A percentile compares a stretch with the other conserved stretches of the same genome.
phyloP scores from a whole-genome alignment of 2,329 filamentous ascomycete genomes.

The Trichoderma cornu-damae region DNA sequence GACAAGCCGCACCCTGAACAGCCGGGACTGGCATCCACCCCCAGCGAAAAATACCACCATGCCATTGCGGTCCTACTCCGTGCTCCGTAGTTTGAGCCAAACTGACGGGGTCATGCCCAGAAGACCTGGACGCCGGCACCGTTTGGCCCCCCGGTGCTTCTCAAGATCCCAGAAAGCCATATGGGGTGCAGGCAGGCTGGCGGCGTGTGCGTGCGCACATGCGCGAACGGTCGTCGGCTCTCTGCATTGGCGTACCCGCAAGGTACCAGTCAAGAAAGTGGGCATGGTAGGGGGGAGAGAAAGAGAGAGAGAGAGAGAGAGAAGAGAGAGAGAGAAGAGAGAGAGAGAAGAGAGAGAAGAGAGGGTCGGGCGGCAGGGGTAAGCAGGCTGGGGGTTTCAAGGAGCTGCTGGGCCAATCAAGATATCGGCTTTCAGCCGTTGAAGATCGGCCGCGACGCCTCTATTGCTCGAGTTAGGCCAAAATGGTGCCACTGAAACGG shows the following conservation, averaged over 20 bases:
- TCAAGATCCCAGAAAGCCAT: slow-evolving; percentile 15
- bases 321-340: no score
- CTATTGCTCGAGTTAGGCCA: slow-evolving; percentile 9
- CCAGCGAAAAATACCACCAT: slow-evolving; percentile 16
- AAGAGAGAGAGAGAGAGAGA: no score
- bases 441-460: slow-evolving; percentile 15
- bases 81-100: slow-evolving; percentile 16
- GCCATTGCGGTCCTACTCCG: slow-evolving; percentile 22
- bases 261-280: slow-evolving; percentile 11
- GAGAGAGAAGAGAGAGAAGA: no score
- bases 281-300: no score
- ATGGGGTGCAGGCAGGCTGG: slow-evolving; percentile 13
- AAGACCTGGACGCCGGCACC: slow-evolving; percentile 19
- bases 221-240: slow-evolving; percentile 12
- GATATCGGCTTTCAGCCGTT: slow-evolving; percentile 1
- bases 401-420: slow-evolving; percentile 16
- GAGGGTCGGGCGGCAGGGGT: slow-evolving; percentile 9
- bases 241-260: slow-evolving; percentile 17
- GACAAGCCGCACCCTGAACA: slow-evolving; percentile 9
- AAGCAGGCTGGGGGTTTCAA: slow-evolving; percentile 15
- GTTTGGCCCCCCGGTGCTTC: slow-evolving; percentile 6
- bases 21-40: slow-evolving; percentile 6
- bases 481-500: slow-evolving; percentile 14
- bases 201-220: not conserved
- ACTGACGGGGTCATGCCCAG: slow-evolving; percentile 22